These are phyloP conservation scores for Tylopilus intermedius DNA, from an alignment of 768 basidiomycete species.

Conservation along the genomic window DNA sequence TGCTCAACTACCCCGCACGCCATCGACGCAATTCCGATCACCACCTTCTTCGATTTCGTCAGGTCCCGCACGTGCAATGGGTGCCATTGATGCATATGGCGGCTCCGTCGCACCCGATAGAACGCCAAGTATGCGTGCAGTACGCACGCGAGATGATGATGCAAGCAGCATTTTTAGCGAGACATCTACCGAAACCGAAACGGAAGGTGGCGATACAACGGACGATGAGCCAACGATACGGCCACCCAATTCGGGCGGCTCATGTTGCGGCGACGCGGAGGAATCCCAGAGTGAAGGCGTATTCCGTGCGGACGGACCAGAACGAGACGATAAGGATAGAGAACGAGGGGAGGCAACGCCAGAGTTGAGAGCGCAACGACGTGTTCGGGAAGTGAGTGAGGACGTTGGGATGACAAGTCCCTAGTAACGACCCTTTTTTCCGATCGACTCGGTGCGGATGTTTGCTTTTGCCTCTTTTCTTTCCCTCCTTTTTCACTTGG, in stretches of 20 bases:
- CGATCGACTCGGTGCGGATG: neutral
- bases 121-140: constrained; percentile 24
- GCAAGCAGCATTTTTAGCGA: constrained; percentile 34
- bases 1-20: constrained; percentile 17
- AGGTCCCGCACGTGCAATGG: constrained; percentile 46
- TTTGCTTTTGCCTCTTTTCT: neutral
- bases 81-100: constrained; percentile 50
- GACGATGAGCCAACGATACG: constrained; percentile 84
- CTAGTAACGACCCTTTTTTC: constrained; percentile 6
- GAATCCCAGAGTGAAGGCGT: constrained; percentile 31
- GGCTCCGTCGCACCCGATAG: constrained; percentile 35
- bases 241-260: constrained; percentile 39
- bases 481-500: neutral
- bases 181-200: constrained; percentile 45
- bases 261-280: constrained; percentile 36
- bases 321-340: constrained; percentile 21
- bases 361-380: constrained; percentile 29
- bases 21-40: constrained; percentile 19
- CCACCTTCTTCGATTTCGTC: constrained; percentile 14
- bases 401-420: constrained; percentile 31
- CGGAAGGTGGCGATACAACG: constrained; percentile 56
- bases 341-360: constrained; percentile 31
- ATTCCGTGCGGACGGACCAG: constrained; percentile 18
- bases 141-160: constrained; percentile 27
- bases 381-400: constrained; percentile 28